Evolutionary conservation across 352 stramenopile genomes (phyloP).

Genomic region (Phytophthora sp.): DNA sequence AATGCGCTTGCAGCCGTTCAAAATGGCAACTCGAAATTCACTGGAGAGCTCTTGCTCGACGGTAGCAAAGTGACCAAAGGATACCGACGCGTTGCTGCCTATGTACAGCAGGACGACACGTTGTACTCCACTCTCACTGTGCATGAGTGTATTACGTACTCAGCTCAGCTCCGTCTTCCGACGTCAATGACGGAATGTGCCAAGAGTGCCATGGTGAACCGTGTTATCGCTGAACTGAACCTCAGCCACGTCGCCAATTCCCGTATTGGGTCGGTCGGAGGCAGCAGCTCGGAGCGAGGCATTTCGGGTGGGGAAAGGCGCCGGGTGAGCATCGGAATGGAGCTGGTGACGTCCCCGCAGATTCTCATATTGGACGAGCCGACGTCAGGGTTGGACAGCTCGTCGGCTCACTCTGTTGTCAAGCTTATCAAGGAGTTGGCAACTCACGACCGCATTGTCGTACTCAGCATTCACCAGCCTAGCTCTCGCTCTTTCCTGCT

Average conservation of each 20-base stretch:
- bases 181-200: slow-evolving; percentile 46
- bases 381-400: slow-evolving; percentile 93
- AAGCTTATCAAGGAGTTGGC: slow-evolving; percentile 89
- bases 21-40: slow-evolving; percentile 61
- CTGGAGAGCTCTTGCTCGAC: slow-evolving; percentile 74
- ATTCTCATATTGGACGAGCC: slow-evolving; percentile 93
- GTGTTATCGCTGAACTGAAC: slow-evolving; percentile 77
- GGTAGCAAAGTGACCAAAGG: slow-evolving; percentile 54
- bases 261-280: slow-evolving; percentile 55
- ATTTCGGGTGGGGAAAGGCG: slow-evolving; percentile 94
- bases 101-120: slow-evolving; percentile 89
- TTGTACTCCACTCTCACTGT: slow-evolving; percentile 86
- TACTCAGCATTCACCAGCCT: slow-evolving; percentile 91
- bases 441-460: slow-evolving; percentile 72
- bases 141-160: slow-evolving; percentile 86
- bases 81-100: slow-evolving; percentile 81
- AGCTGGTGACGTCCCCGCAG: slow-evolving; percentile 91
- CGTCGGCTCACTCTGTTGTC: slow-evolving; percentile 89
- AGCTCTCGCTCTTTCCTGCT: slow-evolving; percentile 91
- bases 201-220: slow-evolving; percentile 74
- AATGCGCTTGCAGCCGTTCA: slow-evolving; percentile 79
- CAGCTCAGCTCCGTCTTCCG: slow-evolving; percentile 75
- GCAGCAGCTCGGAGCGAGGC: slow-evolving; percentile 61
- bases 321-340: slow-evolving; percentile 93
- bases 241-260: slow-evolving; percentile 69